Evolutionary conservation across 164 flowering plant species (phyloP), one percentile per base, ranked within the genome.

Genomic region (Cinnamomum chago): DNA sequence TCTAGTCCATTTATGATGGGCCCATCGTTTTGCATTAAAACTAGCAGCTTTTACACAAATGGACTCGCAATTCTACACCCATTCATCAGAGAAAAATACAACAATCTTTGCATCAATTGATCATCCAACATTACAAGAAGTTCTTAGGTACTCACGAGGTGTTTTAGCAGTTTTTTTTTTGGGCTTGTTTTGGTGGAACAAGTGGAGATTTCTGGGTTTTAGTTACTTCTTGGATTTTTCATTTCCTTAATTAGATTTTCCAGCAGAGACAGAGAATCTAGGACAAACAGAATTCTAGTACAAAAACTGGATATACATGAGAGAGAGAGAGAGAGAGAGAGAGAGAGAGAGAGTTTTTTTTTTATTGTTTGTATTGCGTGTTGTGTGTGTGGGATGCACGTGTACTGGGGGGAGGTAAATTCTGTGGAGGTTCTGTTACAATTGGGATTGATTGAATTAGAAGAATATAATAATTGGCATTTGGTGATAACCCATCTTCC

Each of bases 321-420:
- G 55, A 52, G 73, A 71, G 64, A 71, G 73, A 25, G 11, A 50
- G 72, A 70, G 73, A 70, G 65, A 70, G 73, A 70, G 62, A 70
- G 64, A n/a, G n/a, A n/a, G n/a, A n/a, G n/a, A n/a, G n/a, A n/a
- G n/a, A n/a, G n/a, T n/a, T n/a, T n/a, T n/a, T 24, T 24, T 24
- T 73, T 74, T 76, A 50, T 65, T 67, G 15, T 71, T 64, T 69
- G 25, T 14, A 15, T 25, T 15, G 75, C 52, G 77, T 47, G 47
- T 40, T 40, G 47, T 40, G 47, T 40, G 47, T 79, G 83, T 80
- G 82, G 86, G 79, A 71, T 86, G 88, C 89, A 88, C 90, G 90
- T 74, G 76, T 74, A 47, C 33, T 62, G 24, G 67, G 71, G 88
- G 84, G 81, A 81, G 88, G 88, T 85, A 77, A 83, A 81, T 78